Evolutionary conservation across 1,284 basidiomycete species (phyloP).

Genomic region (Polyporus tsugae): DNA sequence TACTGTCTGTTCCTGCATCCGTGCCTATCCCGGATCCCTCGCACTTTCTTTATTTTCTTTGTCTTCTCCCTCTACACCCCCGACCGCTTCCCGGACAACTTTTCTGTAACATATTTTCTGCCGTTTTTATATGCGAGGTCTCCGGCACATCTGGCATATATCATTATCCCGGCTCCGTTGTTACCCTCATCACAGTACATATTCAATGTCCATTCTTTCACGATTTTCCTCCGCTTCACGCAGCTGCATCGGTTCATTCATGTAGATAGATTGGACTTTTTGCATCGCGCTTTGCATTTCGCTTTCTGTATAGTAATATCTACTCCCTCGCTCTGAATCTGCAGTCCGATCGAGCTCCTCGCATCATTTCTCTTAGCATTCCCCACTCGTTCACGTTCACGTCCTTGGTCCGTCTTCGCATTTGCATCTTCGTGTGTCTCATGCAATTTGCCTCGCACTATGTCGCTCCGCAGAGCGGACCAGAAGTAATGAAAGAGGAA

Average conservation of each 20-base stretch:
- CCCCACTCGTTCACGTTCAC: constrained; percentile 11
- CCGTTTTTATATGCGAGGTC: constrained; percentile 34
- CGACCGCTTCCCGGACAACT: constrained; percentile 22
- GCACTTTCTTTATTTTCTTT: constrained; percentile 24
- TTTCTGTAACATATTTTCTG: constrained; percentile 18
- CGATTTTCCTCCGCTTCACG: background rate
- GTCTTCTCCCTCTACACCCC: constrained; percentile 1
- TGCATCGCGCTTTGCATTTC: constrained; percentile 20
- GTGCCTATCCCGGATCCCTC: constrained; percentile 31
- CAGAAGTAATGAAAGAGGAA: constrained; percentile 28
- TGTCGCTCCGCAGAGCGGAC: constrained; percentile 44
- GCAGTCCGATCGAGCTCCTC: constrained; percentile 8
- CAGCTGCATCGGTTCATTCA: constrained; percentile 22
- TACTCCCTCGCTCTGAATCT: background rate
- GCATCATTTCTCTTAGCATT: constrained; percentile 1
- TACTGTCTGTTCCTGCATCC: constrained; percentile 20
- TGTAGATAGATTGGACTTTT: constrained; percentile 33
- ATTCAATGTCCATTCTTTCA: constrained; percentile 17
- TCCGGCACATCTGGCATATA: constrained; percentile 35
- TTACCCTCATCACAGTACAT: constrained; percentile 12
- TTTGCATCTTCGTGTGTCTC: constrained; percentile 28
- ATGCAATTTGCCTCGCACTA: constrained; percentile 31
- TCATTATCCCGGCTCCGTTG: constrained; percentile 31
- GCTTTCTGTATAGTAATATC: constrained; percentile 31
- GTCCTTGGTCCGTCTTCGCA: constrained; percentile 20